A percentile compares a stretch with the other conserved stretches of the same genome.
These are phyloP conservation scores for Agrocybe pediades DNA, from an alignment of 768 basidiomycete species.

Conservation along the genomic window DNA sequence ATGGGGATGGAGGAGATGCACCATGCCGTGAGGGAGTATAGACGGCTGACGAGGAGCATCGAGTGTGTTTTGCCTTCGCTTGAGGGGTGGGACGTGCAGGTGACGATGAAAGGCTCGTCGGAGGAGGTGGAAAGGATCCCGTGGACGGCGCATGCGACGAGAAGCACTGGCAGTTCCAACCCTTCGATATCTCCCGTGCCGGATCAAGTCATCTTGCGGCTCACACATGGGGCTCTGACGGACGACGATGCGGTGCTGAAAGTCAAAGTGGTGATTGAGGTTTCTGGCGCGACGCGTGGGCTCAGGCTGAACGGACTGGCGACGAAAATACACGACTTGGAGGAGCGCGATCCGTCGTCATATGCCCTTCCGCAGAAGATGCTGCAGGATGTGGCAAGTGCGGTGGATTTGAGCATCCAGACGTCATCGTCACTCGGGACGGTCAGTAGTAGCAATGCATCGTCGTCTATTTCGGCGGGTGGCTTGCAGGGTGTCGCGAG, in stretches of 20 bases:
- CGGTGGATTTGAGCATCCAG: slow-evolving; percentile 66
- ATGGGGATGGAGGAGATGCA: slow-evolving; percentile 63
- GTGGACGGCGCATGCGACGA: slow-evolving; percentile 67
- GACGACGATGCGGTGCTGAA: slow-evolving; percentile 81
- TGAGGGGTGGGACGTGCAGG: slow-evolving; percentile 87
- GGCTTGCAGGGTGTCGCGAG: too few species aligned
- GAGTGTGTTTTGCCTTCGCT: slow-evolving; percentile 78
- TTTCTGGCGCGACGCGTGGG: slow-evolving; percentile 73
- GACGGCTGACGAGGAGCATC: slow-evolving; percentile 71
- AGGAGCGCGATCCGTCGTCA: slow-evolving; percentile 68
- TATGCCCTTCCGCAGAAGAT: slow-evolving; percentile 61
- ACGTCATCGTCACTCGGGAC: slow-evolving; percentile 64
- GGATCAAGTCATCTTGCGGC: slow-evolving; percentile 60
- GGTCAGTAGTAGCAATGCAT: slow-evolving; percentile 48
- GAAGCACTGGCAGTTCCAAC: slow-evolving; percentile 42
- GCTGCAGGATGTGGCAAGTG: slow-evolving; percentile 73
- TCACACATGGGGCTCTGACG: slow-evolving; percentile 72
- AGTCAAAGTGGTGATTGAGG: slow-evolving; percentile 78
- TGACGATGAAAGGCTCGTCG: slow-evolving; percentile 74
- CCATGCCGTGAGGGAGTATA: slow-evolving; percentile 64
- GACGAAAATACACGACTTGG: slow-evolving; percentile 62
- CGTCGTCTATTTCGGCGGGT: slow-evolving; percentile 41
- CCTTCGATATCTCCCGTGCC: slow-evolving; percentile 32
- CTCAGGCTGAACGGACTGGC: slow-evolving; percentile 87
- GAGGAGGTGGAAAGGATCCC: slow-evolving; percentile 72